Base-by-base conservation (phyloP, 1,139 yeast genomes). In the Meyerozyma carpophila region DNA sequence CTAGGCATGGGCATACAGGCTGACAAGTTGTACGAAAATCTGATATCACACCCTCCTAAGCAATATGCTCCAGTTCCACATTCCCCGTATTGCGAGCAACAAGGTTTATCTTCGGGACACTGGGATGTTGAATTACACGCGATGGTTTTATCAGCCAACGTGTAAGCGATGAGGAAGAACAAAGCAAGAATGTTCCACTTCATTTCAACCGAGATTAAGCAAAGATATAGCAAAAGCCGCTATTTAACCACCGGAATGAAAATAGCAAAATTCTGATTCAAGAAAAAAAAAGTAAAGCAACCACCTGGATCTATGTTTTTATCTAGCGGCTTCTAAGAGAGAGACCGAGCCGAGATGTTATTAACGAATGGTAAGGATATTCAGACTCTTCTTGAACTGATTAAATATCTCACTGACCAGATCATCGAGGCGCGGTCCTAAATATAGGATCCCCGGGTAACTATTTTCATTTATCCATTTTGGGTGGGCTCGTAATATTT, bases 31-130 rank as follows among this genome's bases (percentile, higher is more conserved):
- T 61, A 83, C 1, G 94, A 85, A 57, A 58, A 77, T 53, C 81
- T 67, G 38, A 86, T 80, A 61, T 86, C 88, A 64, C 95, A 87
- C 13, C 95, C 93, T 41, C 89, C 91, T 41, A 89, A 70, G 69
- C 96, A 89, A 60, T 75, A 70, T 3, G 82, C 69, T 1, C 96
- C 96, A 13, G 83, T 74, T 44, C 96, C 96, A 72, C 96, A 89
- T n/a, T 66, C 70, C 32, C 95, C 95, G 55, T 80, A 85, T 52
- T 82, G 88, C 18, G 90, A 82, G 61, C 96, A 89, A 60, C 96
- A 89, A 39, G 96, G 96, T 43, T 65, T 54, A 37, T 71, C 74
- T 52, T 79, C 76, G 0, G 96, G 96, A 65, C 96, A 89, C 10
- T 64, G 57, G n/a, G 54, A 48, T 13, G 73, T 63, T 8, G 66